Evolutionary conservation across 495 filamentous ascomycete genomes (phyloP).

Genomic region (Penicillium silybi): DNA sequence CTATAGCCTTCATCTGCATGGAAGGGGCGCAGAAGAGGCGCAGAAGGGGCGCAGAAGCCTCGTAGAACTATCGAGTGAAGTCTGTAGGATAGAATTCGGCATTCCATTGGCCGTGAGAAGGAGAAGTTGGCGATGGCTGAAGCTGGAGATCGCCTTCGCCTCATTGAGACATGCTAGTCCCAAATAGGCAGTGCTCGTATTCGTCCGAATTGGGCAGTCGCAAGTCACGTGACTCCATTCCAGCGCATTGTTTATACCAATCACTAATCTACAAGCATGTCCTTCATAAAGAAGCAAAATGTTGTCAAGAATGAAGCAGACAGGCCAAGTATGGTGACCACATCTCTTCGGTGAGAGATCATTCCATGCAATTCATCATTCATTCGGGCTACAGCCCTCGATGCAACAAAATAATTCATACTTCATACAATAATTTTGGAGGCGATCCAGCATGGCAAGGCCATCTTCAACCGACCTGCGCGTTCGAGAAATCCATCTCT

Average conservation of each 20-base stretch:
- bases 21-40: background rate
- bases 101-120: slow-evolving; percentile 1
- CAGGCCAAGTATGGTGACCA: too few relatives aligned
- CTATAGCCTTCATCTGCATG: background rate
- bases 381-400: slow-evolving; percentile 2
- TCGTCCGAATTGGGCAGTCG: background rate
- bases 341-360: background rate
- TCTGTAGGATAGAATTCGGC: background rate
- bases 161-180: slow-evolving; percentile 11
- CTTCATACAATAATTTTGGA: slow-evolving; percentile 26
- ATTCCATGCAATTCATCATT: slow-evolving; percentile 15
- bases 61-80: background rate
- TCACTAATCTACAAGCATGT: background rate
- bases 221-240: background rate
- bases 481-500: slow-evolving; percentile 51
- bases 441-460: too few relatives aligned
- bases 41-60: background rate
- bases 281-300: too few relatives aligned
- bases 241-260: background rate
- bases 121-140: background rate
- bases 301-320: too few relatives aligned
- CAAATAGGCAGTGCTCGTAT: slow-evolving; percentile 19
- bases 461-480: slow-evolving; percentile 34
- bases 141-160: slow-evolving; percentile 3
- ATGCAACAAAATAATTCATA: slow-evolving; percentile 20